phyloP scores from a whole-genome alignment of 2,329 filamentous ascomycete genomes.

The Apiospora marii region DNA sequence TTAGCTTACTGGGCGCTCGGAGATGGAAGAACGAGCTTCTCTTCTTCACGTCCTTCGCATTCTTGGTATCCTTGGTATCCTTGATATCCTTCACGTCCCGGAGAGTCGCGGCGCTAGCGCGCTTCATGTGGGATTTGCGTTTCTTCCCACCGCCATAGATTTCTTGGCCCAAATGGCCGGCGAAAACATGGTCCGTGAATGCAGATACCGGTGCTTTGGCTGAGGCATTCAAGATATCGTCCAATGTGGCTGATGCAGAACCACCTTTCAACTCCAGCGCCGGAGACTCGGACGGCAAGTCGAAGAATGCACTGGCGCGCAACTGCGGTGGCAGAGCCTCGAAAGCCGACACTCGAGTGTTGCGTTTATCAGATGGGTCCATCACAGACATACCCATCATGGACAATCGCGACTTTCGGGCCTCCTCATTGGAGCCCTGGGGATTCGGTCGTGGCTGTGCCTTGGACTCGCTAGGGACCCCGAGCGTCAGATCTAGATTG shows the following conservation, averaged over 20 bases:
- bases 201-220: conserved; percentile 86
- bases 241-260: conserved; percentile 87
- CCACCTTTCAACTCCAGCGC: conserved; percentile 71
- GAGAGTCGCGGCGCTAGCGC: conserved; percentile 35
- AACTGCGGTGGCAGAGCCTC: conserved; percentile 80
- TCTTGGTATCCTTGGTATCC: neutral
- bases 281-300: conserved; percentile 64
- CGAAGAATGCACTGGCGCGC: conserved; percentile 91
- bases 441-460: conserved; percentile 5
- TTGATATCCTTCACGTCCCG: conserved; percentile 28
- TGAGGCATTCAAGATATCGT: conserved; percentile 91
- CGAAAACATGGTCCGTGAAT: conserved; percentile 89
- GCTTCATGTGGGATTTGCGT: conserved; percentile 49
- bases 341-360: conserved; percentile 47
- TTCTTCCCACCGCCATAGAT: conserved; percentile 73
- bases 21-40: conserved; percentile 59
- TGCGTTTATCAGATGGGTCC: conserved; percentile 44
- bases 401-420: conserved; percentile 48
- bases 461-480: neutral
- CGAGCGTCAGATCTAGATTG: neutral
- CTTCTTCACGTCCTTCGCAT: conserved; percentile 47
- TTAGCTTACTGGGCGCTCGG: conserved; percentile 48
- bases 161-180: conserved; percentile 76
- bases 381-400: conserved; percentile 30
- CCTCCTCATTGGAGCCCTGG: conserved; percentile 30